These are phyloP conservation scores for Diplodia intermedia DNA, from an alignment of 2,329 filamentous ascomycete species.

Conservation along the genomic window DNA sequence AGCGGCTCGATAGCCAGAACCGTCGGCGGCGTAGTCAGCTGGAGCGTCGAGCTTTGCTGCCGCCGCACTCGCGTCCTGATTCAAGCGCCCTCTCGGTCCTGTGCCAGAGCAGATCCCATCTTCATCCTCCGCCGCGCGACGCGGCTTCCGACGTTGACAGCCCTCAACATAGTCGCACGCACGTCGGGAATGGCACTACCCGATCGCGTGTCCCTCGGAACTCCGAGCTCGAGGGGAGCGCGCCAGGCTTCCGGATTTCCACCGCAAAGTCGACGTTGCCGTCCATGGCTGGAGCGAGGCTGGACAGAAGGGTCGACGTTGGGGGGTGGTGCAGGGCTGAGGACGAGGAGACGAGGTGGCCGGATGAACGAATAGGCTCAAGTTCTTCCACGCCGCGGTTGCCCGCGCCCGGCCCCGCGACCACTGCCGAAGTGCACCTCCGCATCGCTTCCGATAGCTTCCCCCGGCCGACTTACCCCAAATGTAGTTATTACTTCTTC, in stretches of 20 bases:
- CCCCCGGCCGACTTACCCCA: conserved; percentile 20
- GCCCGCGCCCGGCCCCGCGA: conserved; percentile 12
- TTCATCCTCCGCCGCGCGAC: not conserved
- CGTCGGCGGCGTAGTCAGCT: conserved; percentile 19
- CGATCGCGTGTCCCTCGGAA: conserved; percentile 18
- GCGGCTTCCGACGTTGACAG: conserved; percentile 4
- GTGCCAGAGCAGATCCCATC: not conserved
- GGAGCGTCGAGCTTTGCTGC: conserved; percentile 8
- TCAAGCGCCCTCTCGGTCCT: not conserved
- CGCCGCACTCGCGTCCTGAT: not conserved
- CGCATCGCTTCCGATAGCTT: conserved; percentile 26
- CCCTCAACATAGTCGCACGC: not conserved
- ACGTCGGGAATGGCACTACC: conserved; percentile 18
- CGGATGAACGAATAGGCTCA: conserved; percentile 28
- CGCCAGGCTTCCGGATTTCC: not conserved
- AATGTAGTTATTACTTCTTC: conserved; percentile 17
- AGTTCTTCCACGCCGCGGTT: conserved; percentile 13
- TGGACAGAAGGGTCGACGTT: not conserved
- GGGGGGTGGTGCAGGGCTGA: conserved; percentile 8
- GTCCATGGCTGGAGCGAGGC: not conserved
- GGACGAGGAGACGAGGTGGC: not conserved
- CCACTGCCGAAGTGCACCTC: conserved; percentile 26
- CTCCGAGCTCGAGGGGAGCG: not conserved
- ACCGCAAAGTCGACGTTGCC: not conserved
- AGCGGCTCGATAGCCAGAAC: not conserved